These are phyloP conservation scores for Euryodendron excelsum DNA, from an alignment of 148 eudicot species.

Conservation along the genomic window DNA sequence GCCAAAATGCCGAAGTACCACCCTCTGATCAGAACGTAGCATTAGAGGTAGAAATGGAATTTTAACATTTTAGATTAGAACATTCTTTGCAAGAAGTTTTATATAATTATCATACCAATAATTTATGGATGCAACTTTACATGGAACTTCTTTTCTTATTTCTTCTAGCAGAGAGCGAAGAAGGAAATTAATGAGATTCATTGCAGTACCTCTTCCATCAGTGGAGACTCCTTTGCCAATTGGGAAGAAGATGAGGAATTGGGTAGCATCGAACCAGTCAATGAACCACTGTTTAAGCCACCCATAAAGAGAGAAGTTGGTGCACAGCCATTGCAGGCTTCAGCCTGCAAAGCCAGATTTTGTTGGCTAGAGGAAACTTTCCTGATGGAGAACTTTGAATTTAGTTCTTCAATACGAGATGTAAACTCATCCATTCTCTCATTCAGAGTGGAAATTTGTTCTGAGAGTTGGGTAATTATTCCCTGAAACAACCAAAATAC, in stretches of 20 bases:
- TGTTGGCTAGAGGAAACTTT: slow-evolving; percentile 59
- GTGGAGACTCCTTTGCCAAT: slow-evolving; percentile 63
- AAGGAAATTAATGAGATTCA: no score
- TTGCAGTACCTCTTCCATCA: slow-evolving; percentile 95
- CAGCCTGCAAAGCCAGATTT: slow-evolving; percentile 63
- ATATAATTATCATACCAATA: slow-evolving; percentile 1
- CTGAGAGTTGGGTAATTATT: slow-evolving; percentile 63
- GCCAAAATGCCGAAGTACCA: no score
- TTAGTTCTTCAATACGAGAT: slow-evolving; percentile 75
- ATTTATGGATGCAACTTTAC: background rate
- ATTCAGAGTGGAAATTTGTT: slow-evolving; percentile 76
- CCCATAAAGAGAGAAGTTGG: slow-evolving; percentile 38
- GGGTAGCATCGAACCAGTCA: slow-evolving; percentile 44
- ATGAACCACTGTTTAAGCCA: slow-evolving; percentile 52
- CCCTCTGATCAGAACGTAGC: no score
- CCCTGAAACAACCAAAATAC: slow-evolving; percentile 44
- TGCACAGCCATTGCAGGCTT: slow-evolving; percentile 58
- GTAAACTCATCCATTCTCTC: slow-evolving; percentile 88
- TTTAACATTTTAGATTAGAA: background rate
- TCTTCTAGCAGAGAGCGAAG: background rate
- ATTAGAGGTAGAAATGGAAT: background rate
- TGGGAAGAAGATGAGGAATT: slow-evolving; percentile 73
- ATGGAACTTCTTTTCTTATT: background rate
- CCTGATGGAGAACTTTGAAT: slow-evolving; percentile 42
- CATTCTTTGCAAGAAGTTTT: background rate